These are phyloP conservation scores for Capillidium rhysosporum DNA, from an alignment of 371 early-diverging fungal species.

Conservation along the genomic window DNA sequence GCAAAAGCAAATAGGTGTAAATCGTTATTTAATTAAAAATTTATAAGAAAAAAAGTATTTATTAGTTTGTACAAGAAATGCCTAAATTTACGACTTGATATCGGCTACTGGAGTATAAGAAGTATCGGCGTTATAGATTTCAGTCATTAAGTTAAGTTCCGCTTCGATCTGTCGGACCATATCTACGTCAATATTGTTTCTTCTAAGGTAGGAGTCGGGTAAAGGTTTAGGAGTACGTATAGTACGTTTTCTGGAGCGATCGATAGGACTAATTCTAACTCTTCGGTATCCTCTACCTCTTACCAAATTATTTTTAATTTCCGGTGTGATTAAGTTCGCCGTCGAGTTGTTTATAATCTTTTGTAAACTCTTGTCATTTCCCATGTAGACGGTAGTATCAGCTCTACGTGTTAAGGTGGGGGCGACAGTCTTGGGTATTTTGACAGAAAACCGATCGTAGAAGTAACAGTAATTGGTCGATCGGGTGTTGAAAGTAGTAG, in stretches of 20 bases:
- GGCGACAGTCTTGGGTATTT: not conserved
- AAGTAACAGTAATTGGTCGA: not conserved
- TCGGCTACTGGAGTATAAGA: not conserved
- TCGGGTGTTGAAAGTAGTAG: not conserved
- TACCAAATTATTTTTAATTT: not conserved
- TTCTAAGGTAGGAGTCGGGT: not conserved
- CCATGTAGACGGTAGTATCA: too few species aligned
- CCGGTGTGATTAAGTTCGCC: not conserved
- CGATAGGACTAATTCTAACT: not conserved
- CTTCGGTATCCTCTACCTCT: not conserved
- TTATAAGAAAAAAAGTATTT: too few species aligned
- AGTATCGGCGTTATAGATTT: not conserved
- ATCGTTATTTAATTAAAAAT: too few species aligned
- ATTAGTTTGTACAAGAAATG: too few species aligned
- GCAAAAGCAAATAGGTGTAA: too few species aligned
- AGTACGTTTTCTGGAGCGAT: not conserved
- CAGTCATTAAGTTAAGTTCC: not conserved
- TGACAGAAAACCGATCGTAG: not conserved
- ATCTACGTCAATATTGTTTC: not conserved
- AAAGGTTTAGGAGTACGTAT: not conserved
- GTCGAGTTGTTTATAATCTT: not conserved
- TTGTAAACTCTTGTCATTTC: not conserved
- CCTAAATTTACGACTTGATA: too few species aligned
- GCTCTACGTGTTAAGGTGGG: too few species aligned
- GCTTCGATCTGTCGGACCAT: not conserved